phyloP scores from a whole-genome alignment of 1,284 basidiomycete genomes.

The Leccinum solheimii region DNA sequence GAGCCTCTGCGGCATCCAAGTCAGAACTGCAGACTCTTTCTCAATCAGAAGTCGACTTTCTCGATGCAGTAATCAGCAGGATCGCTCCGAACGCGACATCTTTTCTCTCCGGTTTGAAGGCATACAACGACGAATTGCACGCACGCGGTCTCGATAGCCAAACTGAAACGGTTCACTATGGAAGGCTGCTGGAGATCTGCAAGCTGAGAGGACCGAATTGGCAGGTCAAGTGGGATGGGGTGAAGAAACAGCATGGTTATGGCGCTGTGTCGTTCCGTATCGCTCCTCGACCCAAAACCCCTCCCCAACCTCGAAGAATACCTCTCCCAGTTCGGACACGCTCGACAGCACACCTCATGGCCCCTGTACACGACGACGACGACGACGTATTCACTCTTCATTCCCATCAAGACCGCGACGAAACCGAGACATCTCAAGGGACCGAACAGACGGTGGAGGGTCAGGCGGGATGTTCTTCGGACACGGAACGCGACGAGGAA shows the following conservation, averaged over 20 bases:
- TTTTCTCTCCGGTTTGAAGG: constrained; percentile 76
- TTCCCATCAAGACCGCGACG: constrained; percentile 43
- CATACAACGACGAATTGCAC: constrained; percentile 73
- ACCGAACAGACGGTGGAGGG: constrained; percentile 21
- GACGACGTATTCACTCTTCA: constrained; percentile 48
- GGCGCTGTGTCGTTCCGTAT: constrained; percentile 14
- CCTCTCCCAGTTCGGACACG: constrained; percentile 19
- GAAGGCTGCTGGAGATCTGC: constrained; percentile 74
- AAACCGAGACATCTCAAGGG: constrained; percentile 26
- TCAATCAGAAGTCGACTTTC: constrained; percentile 61
- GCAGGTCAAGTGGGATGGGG: constrained; percentile 72
- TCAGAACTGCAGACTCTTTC: constrained; percentile 63
- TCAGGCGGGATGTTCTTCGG: constrained; percentile 16
- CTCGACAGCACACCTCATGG: constrained; percentile 19
- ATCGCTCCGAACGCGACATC: constrained; percentile 65
- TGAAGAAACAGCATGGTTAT: constrained; percentile 59
- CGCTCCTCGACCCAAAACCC: constrained; percentile 13
- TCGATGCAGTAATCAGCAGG: constrained; percentile 70
- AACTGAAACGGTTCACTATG: constrained; percentile 76
- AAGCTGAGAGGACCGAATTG: constrained; percentile 74
- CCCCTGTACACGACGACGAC: constrained; percentile 36
- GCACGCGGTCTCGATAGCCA: constrained; percentile 75
- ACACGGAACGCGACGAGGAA: constrained; percentile 28
- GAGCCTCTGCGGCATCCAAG: constrained; percentile 44
- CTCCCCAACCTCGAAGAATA: constrained; percentile 15